These are phyloP conservation scores for Globisporangium spiculum DNA, from an alignment of 352 stramenopile genomes.

Conservation along the genomic window DNA sequence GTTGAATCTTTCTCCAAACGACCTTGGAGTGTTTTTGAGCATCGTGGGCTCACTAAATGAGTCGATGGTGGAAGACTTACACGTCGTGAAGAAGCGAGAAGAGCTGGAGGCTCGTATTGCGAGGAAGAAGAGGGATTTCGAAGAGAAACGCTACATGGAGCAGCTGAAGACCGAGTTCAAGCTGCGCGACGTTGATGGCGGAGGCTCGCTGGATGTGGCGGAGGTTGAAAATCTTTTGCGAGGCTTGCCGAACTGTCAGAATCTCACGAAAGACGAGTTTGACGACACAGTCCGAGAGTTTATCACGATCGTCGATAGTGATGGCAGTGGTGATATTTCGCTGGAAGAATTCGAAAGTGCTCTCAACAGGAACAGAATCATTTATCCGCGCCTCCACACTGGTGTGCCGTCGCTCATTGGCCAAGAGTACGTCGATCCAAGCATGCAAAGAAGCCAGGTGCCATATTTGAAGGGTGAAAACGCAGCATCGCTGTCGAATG, in stretches of 20 bases:
- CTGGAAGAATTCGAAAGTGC: conserved; percentile 80
- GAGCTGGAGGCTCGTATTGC: conserved; percentile 43
- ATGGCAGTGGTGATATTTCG: conserved; percentile 81
- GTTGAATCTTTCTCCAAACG: conserved; percentile 76
- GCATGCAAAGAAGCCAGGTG: conserved; percentile 66
- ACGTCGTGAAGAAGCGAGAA: conserved; percentile 55
- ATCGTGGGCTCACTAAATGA: conserved; percentile 66
- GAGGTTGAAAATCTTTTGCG: conserved; percentile 69
- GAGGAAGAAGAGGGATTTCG: conserved; percentile 42
- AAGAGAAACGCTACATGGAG: conserved; percentile 71
- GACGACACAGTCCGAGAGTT: conserved; percentile 73
- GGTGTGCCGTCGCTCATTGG: conserved; percentile 67
- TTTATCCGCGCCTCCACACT: conserved; percentile 65
- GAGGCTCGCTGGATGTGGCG: conserved; percentile 61
- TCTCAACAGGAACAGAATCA: conserved; percentile 61
- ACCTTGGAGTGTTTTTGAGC: conserved; percentile 77
- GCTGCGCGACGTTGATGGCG: conserved; percentile 65
- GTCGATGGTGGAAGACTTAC: conserved; percentile 65
- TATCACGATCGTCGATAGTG: conserved; percentile 72
- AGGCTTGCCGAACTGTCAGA: conserved; percentile 61
- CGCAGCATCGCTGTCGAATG: conserved; percentile 46
- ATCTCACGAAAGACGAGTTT: conserved; percentile 77
- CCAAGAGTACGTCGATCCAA: conserved; percentile 69
- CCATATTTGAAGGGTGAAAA: conserved; percentile 46
- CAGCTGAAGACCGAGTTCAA: conserved; percentile 75